phyloP scores from a whole-genome alignment of 257 asterid genomes.

The Nicotiana attenuata region DNA sequence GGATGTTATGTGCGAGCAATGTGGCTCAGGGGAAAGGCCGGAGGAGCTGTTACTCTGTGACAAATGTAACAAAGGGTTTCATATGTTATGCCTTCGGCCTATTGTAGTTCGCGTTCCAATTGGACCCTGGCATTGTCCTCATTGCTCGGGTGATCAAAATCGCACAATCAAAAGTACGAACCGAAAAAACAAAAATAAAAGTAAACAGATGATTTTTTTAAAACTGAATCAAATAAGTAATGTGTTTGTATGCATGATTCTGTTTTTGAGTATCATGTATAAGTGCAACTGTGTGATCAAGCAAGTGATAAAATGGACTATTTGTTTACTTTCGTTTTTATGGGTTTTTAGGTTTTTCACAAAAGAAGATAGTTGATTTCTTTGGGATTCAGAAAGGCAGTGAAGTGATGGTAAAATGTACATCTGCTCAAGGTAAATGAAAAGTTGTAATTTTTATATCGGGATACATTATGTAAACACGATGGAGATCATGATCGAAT shows the following conservation, averaged over 20 bases:
- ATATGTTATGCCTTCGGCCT: constrained; percentile 72
- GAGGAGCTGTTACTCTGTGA: constrained; percentile 71
- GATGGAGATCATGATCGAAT: background rate
- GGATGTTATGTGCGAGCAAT: constrained; percentile 49
- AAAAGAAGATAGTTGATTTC: constrained; percentile 64
- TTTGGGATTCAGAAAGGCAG: constrained; percentile 58
- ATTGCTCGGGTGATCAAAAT: constrained; percentile 43
- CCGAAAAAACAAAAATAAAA: background rate
- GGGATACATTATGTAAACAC: background rate
- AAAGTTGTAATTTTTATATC: background rate
- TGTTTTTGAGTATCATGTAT: background rate
- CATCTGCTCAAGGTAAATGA: constrained; percentile 56
- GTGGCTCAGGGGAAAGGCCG: constrained; percentile 62
- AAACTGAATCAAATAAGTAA: background rate
- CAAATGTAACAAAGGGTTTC: constrained; percentile 63
- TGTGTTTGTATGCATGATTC: background rate
- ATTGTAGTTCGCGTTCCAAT: constrained; percentile 65
- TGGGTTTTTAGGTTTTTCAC: constrained; percentile 50
- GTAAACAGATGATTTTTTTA: background rate
- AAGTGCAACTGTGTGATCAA: background rate
- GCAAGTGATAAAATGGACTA: background rate
- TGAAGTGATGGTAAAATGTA: constrained; percentile 29
- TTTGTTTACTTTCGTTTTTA: background rate
- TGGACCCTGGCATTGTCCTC: constrained; percentile 71
- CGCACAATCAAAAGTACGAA: constrained; percentile 53